Evolutionary conservation across 345 rosid species (phyloP).

Genomic region (Trapa bicornis): DNA sequence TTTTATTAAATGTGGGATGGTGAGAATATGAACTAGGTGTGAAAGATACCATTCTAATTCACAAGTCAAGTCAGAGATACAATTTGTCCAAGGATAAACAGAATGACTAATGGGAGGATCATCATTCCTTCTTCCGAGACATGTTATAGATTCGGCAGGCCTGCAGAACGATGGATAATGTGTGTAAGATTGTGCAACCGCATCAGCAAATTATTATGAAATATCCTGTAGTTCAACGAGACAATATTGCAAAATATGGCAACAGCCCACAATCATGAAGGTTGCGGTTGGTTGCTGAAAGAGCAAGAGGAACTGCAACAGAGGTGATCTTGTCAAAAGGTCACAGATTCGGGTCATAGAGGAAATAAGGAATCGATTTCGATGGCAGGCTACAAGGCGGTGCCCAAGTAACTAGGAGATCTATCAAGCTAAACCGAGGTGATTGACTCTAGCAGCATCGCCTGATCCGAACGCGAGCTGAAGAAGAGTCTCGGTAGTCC

Average conservation of each 20-base stretch:
- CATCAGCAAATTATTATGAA: not conserved
- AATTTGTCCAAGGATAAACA: not conserved
- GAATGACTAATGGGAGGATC: not conserved
- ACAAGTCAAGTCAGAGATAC: not conserved
- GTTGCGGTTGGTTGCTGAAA: constrained; percentile 19
- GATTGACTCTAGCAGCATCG: not conserved
- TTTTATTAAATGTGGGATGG: too few relatives aligned
- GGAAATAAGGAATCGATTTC: not conserved
- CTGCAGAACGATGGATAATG: constrained; percentile 6
- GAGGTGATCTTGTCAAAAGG: constrained; percentile 35
- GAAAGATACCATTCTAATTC: not conserved
- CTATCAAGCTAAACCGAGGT: not conserved
- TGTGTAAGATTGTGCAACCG: not conserved
- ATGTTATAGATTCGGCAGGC: constrained; percentile 18
- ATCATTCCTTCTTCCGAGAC: constrained; percentile 24
- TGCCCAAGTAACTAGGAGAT: not conserved
- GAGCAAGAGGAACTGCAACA: constrained; percentile 30
- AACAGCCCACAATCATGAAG: constrained; percentile 27
- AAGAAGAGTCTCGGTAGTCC: not conserved
- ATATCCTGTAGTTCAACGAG: not conserved
- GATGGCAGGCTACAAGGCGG: not conserved
- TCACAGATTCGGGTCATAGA: not conserved
- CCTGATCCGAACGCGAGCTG: not conserved
- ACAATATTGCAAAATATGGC: not conserved
- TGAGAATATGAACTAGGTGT: too few relatives aligned